Percentiles rank a stretch among this genome's conserved stretches.
Evolutionary conservation across 345 rosid species (phyloP).

Genomic region (Populus euphratica): DNA sequence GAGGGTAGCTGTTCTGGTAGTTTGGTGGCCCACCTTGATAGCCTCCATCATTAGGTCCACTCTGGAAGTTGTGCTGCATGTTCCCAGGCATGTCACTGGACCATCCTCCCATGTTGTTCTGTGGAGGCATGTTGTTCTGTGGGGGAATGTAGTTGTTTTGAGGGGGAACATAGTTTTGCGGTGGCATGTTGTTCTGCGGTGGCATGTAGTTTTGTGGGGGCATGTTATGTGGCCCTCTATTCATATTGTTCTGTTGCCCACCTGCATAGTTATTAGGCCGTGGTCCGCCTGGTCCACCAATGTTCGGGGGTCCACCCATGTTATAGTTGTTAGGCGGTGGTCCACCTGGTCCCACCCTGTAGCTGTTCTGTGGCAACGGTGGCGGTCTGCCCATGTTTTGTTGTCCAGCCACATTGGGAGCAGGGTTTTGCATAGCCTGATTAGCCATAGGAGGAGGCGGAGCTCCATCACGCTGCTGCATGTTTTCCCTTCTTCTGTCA

Average conservation of each 20-base stretch:
- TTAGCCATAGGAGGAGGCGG: constrained; percentile 25
- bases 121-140: constrained; percentile 16
- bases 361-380: constrained; percentile 16
- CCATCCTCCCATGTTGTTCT: constrained; percentile 26
- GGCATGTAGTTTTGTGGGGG: constrained; percentile 25
- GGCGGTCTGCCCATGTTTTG: constrained; percentile 21
- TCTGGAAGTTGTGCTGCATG: constrained; percentile 14
- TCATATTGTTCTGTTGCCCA: constrained; percentile 11
- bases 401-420: constrained; percentile 23
- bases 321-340: background rate
- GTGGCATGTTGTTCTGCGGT: constrained; percentile 11
- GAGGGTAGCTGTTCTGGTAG: constrained; percentile 28
- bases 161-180: background rate
- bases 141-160: background rate
- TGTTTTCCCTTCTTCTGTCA: constrained; percentile 86
- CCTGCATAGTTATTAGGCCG: background rate
- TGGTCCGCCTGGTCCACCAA: background rate
- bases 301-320: constrained; percentile 14
- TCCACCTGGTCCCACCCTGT: constrained; percentile 28
- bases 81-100: constrained; percentile 12
- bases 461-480: constrained; percentile 24
- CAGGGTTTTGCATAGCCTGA: constrained; percentile 37
- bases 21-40: constrained; percentile 22
- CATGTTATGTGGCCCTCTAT: constrained; percentile 12
- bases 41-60: constrained; percentile 13